These are phyloP conservation scores for Chrysopogon serrulatus DNA, from an alignment of 176 grass and related monocot genomes.

Conservation along the genomic window DNA sequence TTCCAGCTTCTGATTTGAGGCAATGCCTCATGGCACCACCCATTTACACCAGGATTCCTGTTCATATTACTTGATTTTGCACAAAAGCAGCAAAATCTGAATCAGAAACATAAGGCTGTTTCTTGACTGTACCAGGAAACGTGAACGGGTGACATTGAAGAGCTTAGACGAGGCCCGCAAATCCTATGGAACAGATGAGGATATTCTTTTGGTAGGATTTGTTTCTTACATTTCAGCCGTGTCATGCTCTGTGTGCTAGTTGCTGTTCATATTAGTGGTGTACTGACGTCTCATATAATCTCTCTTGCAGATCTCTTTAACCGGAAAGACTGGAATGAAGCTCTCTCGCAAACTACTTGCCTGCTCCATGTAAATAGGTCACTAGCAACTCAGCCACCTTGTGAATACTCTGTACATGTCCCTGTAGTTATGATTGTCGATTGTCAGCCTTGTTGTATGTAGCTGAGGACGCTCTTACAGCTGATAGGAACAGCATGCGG, in stretches of 20 bases:
- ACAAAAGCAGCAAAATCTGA: background rate
- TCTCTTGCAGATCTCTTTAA: slow-evolving; percentile 62
- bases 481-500: slow-evolving; percentile 21
- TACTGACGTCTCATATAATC: background rate
- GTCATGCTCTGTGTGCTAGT: background rate
- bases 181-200: slow-evolving; percentile 94
- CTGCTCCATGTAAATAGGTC: slow-evolving; percentile 32
- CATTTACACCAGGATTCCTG: background rate
- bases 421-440: slow-evolving; percentile 28
- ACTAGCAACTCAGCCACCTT: background rate
- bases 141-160: slow-evolving; percentile 73
- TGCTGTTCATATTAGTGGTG: background rate
- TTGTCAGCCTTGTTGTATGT: slow-evolving; percentile 27
- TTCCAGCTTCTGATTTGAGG: background rate
- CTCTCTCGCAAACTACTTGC: slow-evolving; percentile 27
- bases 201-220: slow-evolving; percentile 78
- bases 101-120: background rate
- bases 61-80: background rate
- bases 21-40: background rate
- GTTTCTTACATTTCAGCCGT: background rate
- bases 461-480: background rate
- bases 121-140: slow-evolving; percentile 48
- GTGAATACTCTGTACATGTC: slow-evolving; percentile 51
- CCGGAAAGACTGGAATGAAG: slow-evolving; percentile 51
- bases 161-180: slow-evolving; percentile 87